Evolutionary conservation across 441 rosid genomes (phyloP).

Genomic region (Brassica hybrid): DNA sequence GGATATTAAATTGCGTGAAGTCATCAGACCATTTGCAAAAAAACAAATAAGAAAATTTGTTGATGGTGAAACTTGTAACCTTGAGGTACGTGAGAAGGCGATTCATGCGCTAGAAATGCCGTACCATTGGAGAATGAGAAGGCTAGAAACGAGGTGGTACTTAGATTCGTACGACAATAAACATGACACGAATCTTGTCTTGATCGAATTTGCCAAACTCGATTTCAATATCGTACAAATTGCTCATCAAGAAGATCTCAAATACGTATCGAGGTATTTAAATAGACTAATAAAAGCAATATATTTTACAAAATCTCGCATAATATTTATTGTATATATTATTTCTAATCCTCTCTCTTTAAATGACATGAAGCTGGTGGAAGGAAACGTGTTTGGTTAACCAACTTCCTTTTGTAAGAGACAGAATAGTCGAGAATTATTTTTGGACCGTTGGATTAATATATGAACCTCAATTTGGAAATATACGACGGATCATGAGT

Average conservation of each 20-base stretch:
- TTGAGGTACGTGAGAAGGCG: constrained; percentile 11
- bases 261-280: constrained; percentile 24
- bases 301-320: not conserved
- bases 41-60: constrained; percentile 25
- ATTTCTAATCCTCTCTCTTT: too few species aligned
- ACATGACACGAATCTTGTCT: constrained; percentile 13
- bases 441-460: constrained; percentile 40
- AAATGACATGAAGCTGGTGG: constrained; percentile 45
- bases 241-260: constrained; percentile 54
- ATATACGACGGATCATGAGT: constrained; percentile 20
- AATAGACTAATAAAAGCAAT: too few species aligned
- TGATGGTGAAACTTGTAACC: not conserved
- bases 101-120: too few species aligned
- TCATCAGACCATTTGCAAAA: constrained; percentile 38
- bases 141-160: constrained; percentile 48
- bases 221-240: too few species aligned
- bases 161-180: constrained; percentile 39
- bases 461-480: constrained; percentile 15
- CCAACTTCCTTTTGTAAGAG: constrained; percentile 41
- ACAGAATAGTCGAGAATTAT: constrained; percentile 39
- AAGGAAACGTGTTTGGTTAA: constrained; percentile 7
- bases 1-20: constrained; percentile 16
- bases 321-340: not conserved
- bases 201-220: constrained; percentile 41
- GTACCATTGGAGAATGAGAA: constrained; percentile 44